Evolutionary conservation across 495 filamentous ascomycete species (phyloP).

Genomic region (Tetracladium marchalianum): DNA sequence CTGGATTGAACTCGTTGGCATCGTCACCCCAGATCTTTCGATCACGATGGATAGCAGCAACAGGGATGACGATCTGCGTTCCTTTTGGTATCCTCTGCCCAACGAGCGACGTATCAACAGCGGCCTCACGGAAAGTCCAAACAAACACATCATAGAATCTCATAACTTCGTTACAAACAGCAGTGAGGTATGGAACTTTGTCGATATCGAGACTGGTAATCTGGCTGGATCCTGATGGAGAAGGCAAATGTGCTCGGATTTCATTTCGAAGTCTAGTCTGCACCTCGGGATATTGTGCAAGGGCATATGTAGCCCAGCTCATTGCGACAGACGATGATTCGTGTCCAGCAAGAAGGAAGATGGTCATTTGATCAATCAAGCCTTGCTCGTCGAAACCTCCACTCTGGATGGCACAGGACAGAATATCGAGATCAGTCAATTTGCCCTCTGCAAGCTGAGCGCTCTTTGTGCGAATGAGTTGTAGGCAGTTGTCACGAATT

Average conservation of each 20-base stretch:
- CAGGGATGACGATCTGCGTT: constrained; percentile 35
- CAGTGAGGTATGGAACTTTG: constrained; percentile 25
- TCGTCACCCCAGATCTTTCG: constrained; percentile 27
- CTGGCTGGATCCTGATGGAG: constrained; percentile 27
- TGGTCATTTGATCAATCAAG: constrained; percentile 89
- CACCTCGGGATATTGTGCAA: constrained; percentile 34
- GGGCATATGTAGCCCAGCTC: constrained; percentile 43
- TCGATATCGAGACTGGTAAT: constrained; percentile 40
- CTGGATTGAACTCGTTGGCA: constrained; percentile 23
- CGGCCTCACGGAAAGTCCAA: constrained; percentile 49
- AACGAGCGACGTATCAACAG: constrained; percentile 47
- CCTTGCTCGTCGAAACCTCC: constrained; percentile 70
- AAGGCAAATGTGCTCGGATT: constrained; percentile 52
- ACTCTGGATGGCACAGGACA: constrained; percentile 68
- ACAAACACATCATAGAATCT: constrained; percentile 28
- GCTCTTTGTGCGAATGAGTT: constrained; percentile 60
- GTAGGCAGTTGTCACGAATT: constrained; percentile 53
- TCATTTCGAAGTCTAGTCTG: constrained; percentile 41
- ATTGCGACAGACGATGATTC: constrained; percentile 53
- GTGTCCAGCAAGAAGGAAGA: constrained; percentile 88
- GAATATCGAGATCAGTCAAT: constrained; percentile 54
- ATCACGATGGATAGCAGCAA: constrained; percentile 38
- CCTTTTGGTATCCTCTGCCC: constrained; percentile 35
- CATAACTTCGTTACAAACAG: constrained; percentile 30
- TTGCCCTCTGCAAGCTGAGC: constrained; percentile 42